phyloP scores from a whole-genome alignment of 352 stramenopile genomes.

The Hyaloperonospora brassicae region DNA sequence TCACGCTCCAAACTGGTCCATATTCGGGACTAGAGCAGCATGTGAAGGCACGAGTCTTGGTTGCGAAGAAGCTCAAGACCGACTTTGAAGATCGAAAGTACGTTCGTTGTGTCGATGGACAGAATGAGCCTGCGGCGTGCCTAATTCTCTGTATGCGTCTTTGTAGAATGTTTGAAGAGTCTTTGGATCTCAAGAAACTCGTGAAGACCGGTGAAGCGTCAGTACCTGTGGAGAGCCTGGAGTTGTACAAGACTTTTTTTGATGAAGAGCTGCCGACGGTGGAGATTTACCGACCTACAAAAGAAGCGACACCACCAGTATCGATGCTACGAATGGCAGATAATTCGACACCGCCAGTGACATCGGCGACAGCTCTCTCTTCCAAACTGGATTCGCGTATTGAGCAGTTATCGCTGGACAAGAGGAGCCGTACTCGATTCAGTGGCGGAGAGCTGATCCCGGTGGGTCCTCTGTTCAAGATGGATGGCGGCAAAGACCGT shows the following conservation, averaged over 20 bases:
- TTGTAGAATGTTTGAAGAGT: conserved; percentile 60
- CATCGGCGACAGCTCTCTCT: conserved; percentile 19
- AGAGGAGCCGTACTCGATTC: conserved; percentile 28
- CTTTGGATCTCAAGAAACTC: conserved; percentile 60
- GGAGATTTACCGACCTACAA: conserved; percentile 33
- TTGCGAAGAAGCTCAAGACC: conserved; percentile 73
- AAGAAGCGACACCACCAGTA: background rate
- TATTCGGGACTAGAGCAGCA: conserved; percentile 77
- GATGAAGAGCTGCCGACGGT: conserved; percentile 57
- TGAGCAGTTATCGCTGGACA: conserved; percentile 23
- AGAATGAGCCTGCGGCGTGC: background rate
- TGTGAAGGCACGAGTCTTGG: conserved; percentile 68
- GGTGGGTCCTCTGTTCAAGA: conserved; percentile 67
- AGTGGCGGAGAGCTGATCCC: conserved; percentile 42
- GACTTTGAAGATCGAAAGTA: conserved; percentile 54
- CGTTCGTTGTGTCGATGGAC: conserved; percentile 2
- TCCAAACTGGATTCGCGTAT: conserved; percentile 29
- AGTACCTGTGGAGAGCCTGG: conserved; percentile 54
- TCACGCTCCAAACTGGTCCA: conserved; percentile 65
- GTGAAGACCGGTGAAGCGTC: conserved; percentile 40
- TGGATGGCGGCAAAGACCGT: conserved; percentile 68
- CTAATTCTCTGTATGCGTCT: background rate
- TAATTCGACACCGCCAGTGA: background rate
- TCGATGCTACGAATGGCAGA: background rate
- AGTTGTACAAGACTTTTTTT: conserved; percentile 81